Percentiles rank a stretch among this genome's conserved stretches.
phyloP scores from a whole-genome alignment of 768 basidiomycete genomes.

The Russula brevipes region DNA sequence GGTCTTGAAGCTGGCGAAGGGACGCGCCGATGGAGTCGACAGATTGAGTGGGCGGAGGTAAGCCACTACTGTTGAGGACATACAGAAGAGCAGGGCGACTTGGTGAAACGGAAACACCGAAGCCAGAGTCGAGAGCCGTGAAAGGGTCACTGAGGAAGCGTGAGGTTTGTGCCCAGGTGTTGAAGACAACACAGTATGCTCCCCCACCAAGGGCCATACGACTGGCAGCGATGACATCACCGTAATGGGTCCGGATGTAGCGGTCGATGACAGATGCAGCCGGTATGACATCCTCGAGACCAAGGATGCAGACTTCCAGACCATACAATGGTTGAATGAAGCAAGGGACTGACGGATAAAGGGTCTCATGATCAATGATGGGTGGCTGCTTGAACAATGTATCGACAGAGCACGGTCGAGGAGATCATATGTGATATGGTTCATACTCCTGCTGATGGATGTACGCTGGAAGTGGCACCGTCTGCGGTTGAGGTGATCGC shows the following conservation, averaged over 20 bases:
- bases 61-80: too few species aligned
- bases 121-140: too few species aligned
- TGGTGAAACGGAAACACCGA: too few species aligned
- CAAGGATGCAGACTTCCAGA: neutral
- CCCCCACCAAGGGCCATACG: too few species aligned
- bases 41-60: too few species aligned
- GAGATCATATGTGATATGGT: neutral
- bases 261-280: neutral
- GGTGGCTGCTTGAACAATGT: neutral
- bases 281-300: neutral
- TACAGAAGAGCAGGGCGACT: too few species aligned
- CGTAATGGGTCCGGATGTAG: neutral
- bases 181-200: too few species aligned
- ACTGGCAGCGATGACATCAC: neutral
- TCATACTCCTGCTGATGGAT: neutral
- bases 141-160: too few species aligned
- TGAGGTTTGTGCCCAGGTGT: too few species aligned
- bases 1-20: too few species aligned
- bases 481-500: neutral
- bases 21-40: too few species aligned
- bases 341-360: neutral
- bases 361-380: neutral
- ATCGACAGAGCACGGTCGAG: neutral
- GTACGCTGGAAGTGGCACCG: neutral
- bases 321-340: neutral